Base-by-base conservation (phyloP, 164 flowering plant genomes). In the Aristolochia fimbriata region DNA sequence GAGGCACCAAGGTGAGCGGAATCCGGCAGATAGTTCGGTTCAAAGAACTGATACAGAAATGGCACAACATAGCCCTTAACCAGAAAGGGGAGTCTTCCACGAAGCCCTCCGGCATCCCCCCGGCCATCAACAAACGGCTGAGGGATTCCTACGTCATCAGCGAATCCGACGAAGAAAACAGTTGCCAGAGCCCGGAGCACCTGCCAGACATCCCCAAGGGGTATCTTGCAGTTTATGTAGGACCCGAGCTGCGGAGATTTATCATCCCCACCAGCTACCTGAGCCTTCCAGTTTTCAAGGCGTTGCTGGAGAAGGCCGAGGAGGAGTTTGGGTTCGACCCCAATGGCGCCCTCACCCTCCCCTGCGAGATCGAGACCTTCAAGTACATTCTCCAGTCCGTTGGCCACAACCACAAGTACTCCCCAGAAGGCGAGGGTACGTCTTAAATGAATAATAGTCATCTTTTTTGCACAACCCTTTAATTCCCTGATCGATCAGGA, bases 261-360 rank as follows among this genome's bases (percentile, higher is more conserved):
- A 77, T 91, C 48, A 85, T 91, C 33, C 98, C 98, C 15, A 91
- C 96, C 4, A 72, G 71, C 68, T 84, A 84, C 62, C 91, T 91
- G 54, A 77, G 78, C 68, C 84, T 78, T 47, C 74, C 84, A 6
- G 65, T 85, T 31, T 91, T 91, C 73, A 85, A 84, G 69, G 76
- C 85, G 45, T 55, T 88, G 71, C 73, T 91, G 31, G 88, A 88
- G 66, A 91, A 91, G 73, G 88, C 73, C 1, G 96, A 83, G 74
- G 96, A 91, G 75, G 98, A 91, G 72, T 88, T 81, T 64, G 98
- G 98, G 37, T 91, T 82, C 71, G 81, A 85, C 57, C 87, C 81
- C 56, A 68, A 71, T 55, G 97, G 96, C 60, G 96, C 71, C 19
- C 83, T 91, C 60, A 88, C 94, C 3, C 71, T 91, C 55, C 97